phyloP scores from a whole-genome alignment of 2,329 filamentous ascomycete species.

The Fusarium ramigenum region DNA sequence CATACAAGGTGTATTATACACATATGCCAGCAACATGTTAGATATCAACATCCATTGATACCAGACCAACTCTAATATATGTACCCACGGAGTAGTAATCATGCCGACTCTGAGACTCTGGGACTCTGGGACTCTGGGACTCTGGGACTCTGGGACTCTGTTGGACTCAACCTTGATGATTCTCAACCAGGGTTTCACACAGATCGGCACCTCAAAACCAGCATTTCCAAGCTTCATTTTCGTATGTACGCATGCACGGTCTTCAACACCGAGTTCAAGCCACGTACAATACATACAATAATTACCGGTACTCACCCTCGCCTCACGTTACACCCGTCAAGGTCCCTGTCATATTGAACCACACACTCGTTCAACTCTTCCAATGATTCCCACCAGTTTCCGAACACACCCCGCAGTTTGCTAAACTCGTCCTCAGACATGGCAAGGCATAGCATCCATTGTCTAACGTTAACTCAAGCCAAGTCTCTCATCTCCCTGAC shows the following conservation, averaged over 20 bases:
- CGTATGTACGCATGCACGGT: neutral
- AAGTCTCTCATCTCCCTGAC: constrained; percentile 17
- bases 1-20: neutral
- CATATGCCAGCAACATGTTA: neutral
- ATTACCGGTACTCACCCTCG: neutral
- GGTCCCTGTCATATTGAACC: neutral
- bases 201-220: constrained; percentile 11
- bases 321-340: constrained; percentile 4
- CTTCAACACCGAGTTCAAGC: neutral
- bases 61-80: neutral
- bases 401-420: neutral
- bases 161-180: constrained; percentile 5
- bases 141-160: neutral
- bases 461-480: neutral
- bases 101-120: neutral
- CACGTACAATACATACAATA: neutral
- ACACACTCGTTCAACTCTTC: neutral
- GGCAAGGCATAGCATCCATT: constrained; percentile 5
- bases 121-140: neutral
- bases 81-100: neutral
- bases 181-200: constrained; percentile 17
- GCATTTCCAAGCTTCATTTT: constrained; percentile 15
- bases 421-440: neutral
- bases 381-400: constrained; percentile 1
- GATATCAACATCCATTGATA: neutral